A percentile compares a stretch with the other conserved stretches of the same genome.
Evolutionary conservation across 148 eudicot species (phyloP).

Genomic region (Chenopodium suecicum): DNA sequence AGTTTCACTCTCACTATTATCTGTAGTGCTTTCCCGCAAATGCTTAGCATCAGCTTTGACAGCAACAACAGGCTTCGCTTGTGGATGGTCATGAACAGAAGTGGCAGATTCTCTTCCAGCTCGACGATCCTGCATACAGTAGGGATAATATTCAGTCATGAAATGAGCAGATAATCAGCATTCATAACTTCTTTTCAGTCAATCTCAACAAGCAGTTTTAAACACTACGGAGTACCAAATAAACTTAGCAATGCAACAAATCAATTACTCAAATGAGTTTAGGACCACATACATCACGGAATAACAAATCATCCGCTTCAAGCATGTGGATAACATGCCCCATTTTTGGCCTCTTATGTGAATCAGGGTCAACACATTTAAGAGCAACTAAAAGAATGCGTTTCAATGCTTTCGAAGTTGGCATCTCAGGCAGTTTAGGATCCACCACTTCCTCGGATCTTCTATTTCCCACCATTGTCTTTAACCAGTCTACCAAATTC

Average conservation of each 20-base stretch:
- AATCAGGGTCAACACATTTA: conserved; percentile 78
- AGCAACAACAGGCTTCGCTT: conserved; percentile 30
- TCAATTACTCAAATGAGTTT: conserved; percentile 1
- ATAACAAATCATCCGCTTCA: conserved; percentile 73
- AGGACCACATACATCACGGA: conserved; percentile 49
- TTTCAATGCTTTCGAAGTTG: conserved; percentile 72
- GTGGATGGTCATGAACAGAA: conserved; percentile 39
- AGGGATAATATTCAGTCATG: neutral
- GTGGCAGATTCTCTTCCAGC: conserved; percentile 48
- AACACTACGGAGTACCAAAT: conserved; percentile 5
- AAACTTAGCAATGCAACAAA: neutral
- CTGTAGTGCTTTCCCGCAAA: conserved; percentile 44
- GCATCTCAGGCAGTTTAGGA: conserved; percentile 72
- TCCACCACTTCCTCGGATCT: conserved; percentile 85
- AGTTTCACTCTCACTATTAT: conserved; percentile 56
- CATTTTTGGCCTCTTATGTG: conserved; percentile 84
- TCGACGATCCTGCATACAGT: conserved; percentile 55
- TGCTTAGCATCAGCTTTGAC: conserved; percentile 35
- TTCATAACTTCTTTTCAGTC: neutral
- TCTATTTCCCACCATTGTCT: conserved; percentile 72
- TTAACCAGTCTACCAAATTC: conserved; percentile 82
- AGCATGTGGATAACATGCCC: conserved; percentile 94
- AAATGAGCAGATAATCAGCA: conserved; percentile 1
- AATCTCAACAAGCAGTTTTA: conserved; percentile 19
- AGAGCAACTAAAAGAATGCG: conserved; percentile 77